Percentiles rank a stretch among this genome's conserved stretches.
These are phyloP conservation scores for Coemansia sp. DNA, from an alignment of 192 early-diverging fungal species.

Conservation along the genomic window DNA sequence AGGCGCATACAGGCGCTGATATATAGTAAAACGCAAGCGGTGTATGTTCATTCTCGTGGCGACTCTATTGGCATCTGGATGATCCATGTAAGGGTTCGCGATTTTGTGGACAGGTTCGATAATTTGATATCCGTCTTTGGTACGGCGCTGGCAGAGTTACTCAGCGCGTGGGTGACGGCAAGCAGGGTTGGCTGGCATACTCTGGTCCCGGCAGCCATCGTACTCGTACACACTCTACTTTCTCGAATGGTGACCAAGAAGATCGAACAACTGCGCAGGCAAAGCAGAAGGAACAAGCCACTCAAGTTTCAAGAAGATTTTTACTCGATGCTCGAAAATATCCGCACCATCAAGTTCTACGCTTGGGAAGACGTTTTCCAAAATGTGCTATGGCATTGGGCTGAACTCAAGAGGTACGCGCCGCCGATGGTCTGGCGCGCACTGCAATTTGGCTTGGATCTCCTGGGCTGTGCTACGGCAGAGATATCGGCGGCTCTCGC, in stretches of 20 bases:
- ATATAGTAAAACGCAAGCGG: constrained; percentile 3
- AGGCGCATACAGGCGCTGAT: neutral
- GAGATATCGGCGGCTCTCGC: constrained; percentile 60
- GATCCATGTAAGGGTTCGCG: neutral
- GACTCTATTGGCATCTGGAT: neutral
- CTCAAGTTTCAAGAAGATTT: constrained; percentile 3
- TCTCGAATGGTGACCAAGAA: constrained; percentile 7
- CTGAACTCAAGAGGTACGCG: constrained; percentile 11
- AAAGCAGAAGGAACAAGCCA: neutral
- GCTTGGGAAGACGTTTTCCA: constrained; percentile 58
- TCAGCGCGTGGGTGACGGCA: constrained; percentile 32
- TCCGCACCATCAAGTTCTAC: constrained; percentile 69
- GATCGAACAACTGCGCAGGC: neutral
- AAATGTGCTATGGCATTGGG: neutral
- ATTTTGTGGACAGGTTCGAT: neutral
- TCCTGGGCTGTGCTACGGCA: constrained; percentile 40
- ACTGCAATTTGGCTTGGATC: constrained; percentile 10
- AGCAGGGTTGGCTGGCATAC: constrained; percentile 31
- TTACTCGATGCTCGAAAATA: constrained; percentile 13
- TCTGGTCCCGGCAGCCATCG: constrained; percentile 24
- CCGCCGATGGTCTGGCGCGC: constrained; percentile 35
- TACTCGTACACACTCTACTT: constrained; percentile 3
- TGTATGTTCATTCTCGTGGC: constrained; percentile 7
- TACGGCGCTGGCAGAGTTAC: constrained; percentile 2
- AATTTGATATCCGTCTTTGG: neutral